Evolutionary conservation across 1,284 basidiomycete genomes (phyloP).

Genomic region (Rhodotorula sp.): DNA sequence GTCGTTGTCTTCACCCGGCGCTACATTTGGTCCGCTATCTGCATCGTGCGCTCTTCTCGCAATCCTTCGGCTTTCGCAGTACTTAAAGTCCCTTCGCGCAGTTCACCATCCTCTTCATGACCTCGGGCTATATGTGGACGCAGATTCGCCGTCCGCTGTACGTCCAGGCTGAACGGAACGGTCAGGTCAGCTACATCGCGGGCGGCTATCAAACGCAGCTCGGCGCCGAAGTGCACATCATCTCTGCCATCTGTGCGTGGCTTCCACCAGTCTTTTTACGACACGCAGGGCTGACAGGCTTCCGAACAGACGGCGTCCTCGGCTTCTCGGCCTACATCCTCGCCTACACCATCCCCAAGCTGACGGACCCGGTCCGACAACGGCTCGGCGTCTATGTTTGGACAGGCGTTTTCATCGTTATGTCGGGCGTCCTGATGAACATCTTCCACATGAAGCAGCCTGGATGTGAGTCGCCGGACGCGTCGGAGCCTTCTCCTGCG

Average conservation of each 20-base stretch:
- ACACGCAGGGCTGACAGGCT: not conserved
- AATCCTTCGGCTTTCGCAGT: not conserved
- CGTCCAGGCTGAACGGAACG: slow-evolving; percentile 53
- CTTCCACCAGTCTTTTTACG: not conserved
- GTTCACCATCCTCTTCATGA: slow-evolving; percentile 71
- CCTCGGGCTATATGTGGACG: slow-evolving; percentile 93
- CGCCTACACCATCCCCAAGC: slow-evolving; percentile 73
- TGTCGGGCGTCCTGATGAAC: slow-evolving; percentile 84
- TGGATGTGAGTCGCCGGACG: slow-evolving; percentile 49
- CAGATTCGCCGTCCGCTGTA: slow-evolving; percentile 82
- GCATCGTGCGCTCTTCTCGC: slow-evolving; percentile 52
- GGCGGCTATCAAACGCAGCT: slow-evolving; percentile 85
- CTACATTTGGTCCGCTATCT: slow-evolving; percentile 63
- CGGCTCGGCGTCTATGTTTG: slow-evolving; percentile 84
- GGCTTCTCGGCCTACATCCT: slow-evolving; percentile 79
- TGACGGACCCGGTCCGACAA: slow-evolving; percentile 70
- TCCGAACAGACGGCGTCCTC: slow-evolving; percentile 69
- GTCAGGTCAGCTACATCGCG: slow-evolving; percentile 74
- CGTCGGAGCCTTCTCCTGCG: too few species aligned
- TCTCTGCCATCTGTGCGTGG: slow-evolving; percentile 77
- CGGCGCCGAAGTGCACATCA: slow-evolving; percentile 87
- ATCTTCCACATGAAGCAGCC: slow-evolving; percentile 85
- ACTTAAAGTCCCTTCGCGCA: slow-evolving; percentile 1
- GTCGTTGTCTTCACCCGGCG: slow-evolving; percentile 72
- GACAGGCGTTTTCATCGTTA: slow-evolving; percentile 74